These are phyloP conservation scores for Sclerotinia glacialis DNA, from an alignment of 2,329 filamentous ascomycete genomes.

Conservation along the genomic window DNA sequence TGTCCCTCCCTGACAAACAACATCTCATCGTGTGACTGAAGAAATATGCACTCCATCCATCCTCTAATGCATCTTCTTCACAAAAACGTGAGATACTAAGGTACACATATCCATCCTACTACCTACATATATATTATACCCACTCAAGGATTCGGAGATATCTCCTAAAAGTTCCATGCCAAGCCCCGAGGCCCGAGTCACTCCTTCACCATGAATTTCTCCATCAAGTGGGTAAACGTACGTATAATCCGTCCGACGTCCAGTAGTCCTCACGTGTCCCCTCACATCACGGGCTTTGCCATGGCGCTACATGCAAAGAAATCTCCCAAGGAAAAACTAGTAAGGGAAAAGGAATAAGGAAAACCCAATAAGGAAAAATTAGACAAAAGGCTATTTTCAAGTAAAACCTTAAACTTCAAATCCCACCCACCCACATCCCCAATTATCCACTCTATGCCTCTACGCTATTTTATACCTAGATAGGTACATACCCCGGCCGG, in stretches of 20 bases:
- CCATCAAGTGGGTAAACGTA: background rate
- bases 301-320: background rate
- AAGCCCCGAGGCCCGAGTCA: constrained; percentile 5
- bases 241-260: no score
- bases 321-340: background rate
- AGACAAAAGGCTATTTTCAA: constrained; percentile 2
- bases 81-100: background rate
- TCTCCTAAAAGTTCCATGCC: background rate
- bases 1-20: background rate
- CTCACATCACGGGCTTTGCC: background rate
- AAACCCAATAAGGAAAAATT: constrained; percentile 6
- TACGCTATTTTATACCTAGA: background rate
- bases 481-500: background rate
- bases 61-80: background rate
- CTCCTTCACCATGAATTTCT: background rate
- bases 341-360: constrained; percentile 4
- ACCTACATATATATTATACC: no score
- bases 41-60: background rate
- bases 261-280: background rate
- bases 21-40: background rate
- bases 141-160: background rate
- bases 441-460: background rate
- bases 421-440: background rate
- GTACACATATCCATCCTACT: background rate
- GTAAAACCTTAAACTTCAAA: background rate